Percentiles rank a stretch among this genome's conserved stretches.
Conservation (phyloP, 441 rosid genomes). For the Corymbia calophylla region DNA sequence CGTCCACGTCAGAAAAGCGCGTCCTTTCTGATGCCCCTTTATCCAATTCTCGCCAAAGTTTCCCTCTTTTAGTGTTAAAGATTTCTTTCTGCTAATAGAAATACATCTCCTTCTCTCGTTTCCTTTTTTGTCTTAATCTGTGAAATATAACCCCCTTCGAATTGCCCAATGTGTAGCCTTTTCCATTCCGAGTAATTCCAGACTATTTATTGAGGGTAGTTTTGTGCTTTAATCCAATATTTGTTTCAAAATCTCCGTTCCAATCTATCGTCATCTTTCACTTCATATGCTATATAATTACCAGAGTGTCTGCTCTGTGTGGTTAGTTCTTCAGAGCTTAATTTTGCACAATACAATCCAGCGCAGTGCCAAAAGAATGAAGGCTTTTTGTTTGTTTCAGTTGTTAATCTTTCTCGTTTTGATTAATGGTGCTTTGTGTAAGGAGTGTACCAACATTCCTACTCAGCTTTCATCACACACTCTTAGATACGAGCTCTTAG, state of each 20-base stretch:
- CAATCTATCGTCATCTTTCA: neutral
- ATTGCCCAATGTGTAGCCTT: neutral
- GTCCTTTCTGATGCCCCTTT: neutral
- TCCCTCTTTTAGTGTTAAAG: neutral
- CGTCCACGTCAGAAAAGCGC: neutral
- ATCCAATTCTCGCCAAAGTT: neutral
- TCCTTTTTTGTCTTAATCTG: too few species aligned
- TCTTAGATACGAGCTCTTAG: conserved; percentile 47
- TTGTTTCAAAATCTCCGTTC: neutral
- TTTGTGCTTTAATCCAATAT: neutral
- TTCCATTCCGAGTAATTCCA: neutral
- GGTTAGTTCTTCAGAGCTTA: neutral
- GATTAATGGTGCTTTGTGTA: conserved; percentile 25
- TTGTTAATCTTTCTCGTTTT: conserved; percentile 11
- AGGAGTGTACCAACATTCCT: conserved; percentile 81
- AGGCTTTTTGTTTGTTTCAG: conserved; percentile 5
- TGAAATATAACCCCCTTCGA: neutral
- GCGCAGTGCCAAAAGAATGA: neutral
- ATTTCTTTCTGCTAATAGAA: neutral
- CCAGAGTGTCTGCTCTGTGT: neutral
- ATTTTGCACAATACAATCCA: neutral
- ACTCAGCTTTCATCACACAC: conserved; percentile 70
- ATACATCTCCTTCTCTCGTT: neutral
- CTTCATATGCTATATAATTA: neutral
- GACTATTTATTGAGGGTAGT: neutral